Evolutionary conservation across 1,139 yeast genomes (phyloP).

Genomic region (Yamadazyma epiphylla): DNA sequence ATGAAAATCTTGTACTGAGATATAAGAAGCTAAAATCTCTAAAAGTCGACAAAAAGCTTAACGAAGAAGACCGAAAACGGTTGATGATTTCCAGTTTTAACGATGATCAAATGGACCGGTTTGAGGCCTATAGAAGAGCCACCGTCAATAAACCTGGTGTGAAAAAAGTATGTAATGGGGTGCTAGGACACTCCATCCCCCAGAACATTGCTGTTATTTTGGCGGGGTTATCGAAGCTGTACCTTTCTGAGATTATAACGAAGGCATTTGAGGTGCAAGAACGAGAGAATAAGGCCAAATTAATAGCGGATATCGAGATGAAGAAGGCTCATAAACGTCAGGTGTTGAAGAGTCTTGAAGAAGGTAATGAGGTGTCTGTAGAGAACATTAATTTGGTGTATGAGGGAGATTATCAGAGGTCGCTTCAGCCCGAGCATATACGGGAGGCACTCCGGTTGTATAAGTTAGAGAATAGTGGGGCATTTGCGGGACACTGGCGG

Average conservation of each 20-base stretch:
- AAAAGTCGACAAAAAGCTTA: slow-evolving; percentile 20
- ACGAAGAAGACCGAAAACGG: slow-evolving; percentile 55
- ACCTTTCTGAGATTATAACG: slow-evolving; percentile 84
- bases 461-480: slow-evolving; percentile 63
- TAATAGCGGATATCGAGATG: slow-evolving; percentile 32
- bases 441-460: slow-evolving; percentile 86
- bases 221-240: slow-evolving; percentile 85
- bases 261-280: slow-evolving; percentile 68
- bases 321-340: slow-evolving; percentile 32
- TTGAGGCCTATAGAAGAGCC: slow-evolving; percentile 84
- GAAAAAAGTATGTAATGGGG: slow-evolving; percentile 75
- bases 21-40: slow-evolving; percentile 24
- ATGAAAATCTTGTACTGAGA: slow-evolving; percentile 29
- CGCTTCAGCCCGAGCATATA: slow-evolving; percentile 78
- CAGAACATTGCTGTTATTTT: slow-evolving; percentile 78
- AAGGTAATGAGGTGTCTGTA: slow-evolving; percentile 24
- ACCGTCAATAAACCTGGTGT: slow-evolving; percentile 77
- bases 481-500: slow-evolving; percentile 60
- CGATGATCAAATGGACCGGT: slow-evolving; percentile 81
- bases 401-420: slow-evolving; percentile 48
- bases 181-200: slow-evolving; percentile 79
- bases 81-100: slow-evolving; percentile 70
- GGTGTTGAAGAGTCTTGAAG: slow-evolving; percentile 23
- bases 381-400: slow-evolving; percentile 27
- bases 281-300: slow-evolving; percentile 45